Evolutionary conservation across 129 eudicot species (phyloP), one percentile per base, ranked within the genome.

Genomic region (Flaveria trinervia): DNA sequence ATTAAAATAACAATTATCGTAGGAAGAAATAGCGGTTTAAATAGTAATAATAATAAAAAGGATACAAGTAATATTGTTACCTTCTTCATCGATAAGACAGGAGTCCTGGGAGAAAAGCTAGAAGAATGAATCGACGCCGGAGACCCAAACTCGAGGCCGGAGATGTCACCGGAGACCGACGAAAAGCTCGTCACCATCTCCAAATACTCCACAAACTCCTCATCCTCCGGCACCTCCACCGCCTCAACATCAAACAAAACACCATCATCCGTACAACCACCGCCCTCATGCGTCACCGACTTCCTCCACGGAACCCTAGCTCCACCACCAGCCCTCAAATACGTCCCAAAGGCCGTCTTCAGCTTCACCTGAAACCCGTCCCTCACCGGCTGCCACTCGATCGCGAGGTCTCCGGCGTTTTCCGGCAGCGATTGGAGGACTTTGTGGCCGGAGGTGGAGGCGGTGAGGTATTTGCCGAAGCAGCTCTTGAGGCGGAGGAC

Each of bases 361-460:
- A 93, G 71, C 88, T 81, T 89, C 60, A 91, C 82, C 81, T 85
- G 93, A 75, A 90, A 91, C 13, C 97, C 98, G 62, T 93, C 97
- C 45, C 89, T 78, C 6, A 88, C 79, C 16, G 98, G 97, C 74
- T 87, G 83, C 98, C 98, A 93, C 66, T 88, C 92, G 43, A 87
- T 72, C 15, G 81, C 23, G 26, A 83, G 43, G 49, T 86, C 96
- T 55, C 67, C 77, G 4, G 46, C 46, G 25, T 73, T 77, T 14
- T 84, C 91, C 76, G 90, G 84, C 15, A 13, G 1, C 22, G 87
- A 65, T 44, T 88, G 97, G 23, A 85, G 14, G 20, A 93, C 96
- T 62, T 85, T 89, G n/a, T 83, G 82, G 1, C 98, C 98, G 3
- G 91, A 4, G 97, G 86, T 49, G 84, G 97, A 75, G 52, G 98